These are phyloP conservation scores for Gentiana macrophylla DNA, from an alignment of 257 asterid genomes.

Conservation along the genomic window DNA sequence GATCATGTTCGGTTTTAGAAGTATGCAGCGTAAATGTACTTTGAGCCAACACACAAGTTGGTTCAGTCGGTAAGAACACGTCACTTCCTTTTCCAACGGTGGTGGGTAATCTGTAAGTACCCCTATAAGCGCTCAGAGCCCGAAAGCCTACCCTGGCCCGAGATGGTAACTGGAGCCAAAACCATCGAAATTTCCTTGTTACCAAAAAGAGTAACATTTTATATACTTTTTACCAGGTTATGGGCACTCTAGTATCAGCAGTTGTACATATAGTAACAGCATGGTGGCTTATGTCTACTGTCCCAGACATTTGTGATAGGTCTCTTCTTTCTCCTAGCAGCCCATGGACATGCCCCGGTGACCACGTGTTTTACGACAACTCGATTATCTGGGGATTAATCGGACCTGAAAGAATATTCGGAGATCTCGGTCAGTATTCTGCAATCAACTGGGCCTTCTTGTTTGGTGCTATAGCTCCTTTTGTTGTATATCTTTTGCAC, in stretches of 20 bases:
- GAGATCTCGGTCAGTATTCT: constrained; percentile 65
- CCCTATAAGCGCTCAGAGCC: too few species aligned
- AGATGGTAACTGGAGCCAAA: too few species aligned
- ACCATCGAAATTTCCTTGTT: too few species aligned
- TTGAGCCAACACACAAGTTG: too few species aligned
- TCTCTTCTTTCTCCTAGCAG: constrained; percentile 52
- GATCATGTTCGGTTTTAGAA: too few species aligned
- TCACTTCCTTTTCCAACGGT: too few species aligned
- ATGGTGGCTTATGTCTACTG: constrained; percentile 87
- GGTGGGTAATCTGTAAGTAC: too few species aligned
- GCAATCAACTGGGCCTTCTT: constrained; percentile 68
- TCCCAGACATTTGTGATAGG: constrained; percentile 75
- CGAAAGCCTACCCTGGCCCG: too few species aligned
- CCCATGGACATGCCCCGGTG: constrained; percentile 90
- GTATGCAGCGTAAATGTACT: too few species aligned
- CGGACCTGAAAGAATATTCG: constrained; percentile 69
- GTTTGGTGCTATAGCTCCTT: constrained; percentile 63
- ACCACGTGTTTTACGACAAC: constrained; percentile 82
- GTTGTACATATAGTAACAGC: constrained; percentile 75
- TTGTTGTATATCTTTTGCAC: constrained; percentile 50
- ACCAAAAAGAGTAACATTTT: background rate
- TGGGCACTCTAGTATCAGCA: constrained; percentile 70
- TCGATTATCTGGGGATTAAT: constrained; percentile 84
- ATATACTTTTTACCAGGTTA: constrained; percentile 32
- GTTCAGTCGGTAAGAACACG: too few species aligned